These are phyloP conservation scores for Rhodofomes roseus DNA, from an alignment of 1,284 basidiomycete genomes.

Conservation along the genomic window DNA sequence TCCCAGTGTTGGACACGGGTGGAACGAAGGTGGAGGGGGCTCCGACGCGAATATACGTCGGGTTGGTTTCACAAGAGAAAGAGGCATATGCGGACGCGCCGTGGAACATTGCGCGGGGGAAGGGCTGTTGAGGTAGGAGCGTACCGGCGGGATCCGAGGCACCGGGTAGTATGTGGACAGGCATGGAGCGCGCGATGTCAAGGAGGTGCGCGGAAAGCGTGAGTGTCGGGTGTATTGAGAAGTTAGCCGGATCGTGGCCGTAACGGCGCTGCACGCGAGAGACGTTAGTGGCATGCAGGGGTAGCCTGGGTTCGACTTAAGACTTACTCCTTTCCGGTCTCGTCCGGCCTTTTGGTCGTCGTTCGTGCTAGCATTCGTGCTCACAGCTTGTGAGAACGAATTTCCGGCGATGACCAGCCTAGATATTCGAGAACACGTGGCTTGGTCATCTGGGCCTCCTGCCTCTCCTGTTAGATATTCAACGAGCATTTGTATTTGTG, in stretches of 20 bases:
- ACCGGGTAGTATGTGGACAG: constrained; percentile 85
- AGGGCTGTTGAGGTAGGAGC: constrained; percentile 90
- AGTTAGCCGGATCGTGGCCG: constrained; percentile 57
- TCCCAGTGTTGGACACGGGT: constrained; percentile 13
- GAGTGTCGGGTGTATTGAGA: constrained; percentile 73
- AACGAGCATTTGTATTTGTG: constrained; percentile 74
- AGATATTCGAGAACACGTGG: constrained; percentile 68
- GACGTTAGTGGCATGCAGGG: neutral
- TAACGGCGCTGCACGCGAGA: constrained; percentile 46
- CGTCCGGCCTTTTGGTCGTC: constrained; percentile 46
- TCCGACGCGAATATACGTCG: constrained; percentile 73
- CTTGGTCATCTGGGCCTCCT: constrained; percentile 65
- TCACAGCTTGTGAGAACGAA: constrained; percentile 60
- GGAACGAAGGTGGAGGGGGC: constrained; percentile 16
- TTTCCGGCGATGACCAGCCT: constrained; percentile 87
- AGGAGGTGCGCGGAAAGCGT: constrained; percentile 68
- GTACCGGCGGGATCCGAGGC: constrained; percentile 83
- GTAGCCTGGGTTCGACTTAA: constrained; percentile 31
- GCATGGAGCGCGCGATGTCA: constrained; percentile 70
- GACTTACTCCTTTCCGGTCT: constrained; percentile 60
- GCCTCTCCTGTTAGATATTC: constrained; percentile 89
- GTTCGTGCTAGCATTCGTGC: constrained; percentile 14
- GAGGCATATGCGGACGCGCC: constrained; percentile 57
- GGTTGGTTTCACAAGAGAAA: constrained; percentile 86
- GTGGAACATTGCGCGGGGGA: constrained; percentile 91